A percentile compares a stretch with the other conserved stretches of the same genome.
Conservation (phyloP, 306 rosid genomes). For the Dryas octopetala region DNA sequence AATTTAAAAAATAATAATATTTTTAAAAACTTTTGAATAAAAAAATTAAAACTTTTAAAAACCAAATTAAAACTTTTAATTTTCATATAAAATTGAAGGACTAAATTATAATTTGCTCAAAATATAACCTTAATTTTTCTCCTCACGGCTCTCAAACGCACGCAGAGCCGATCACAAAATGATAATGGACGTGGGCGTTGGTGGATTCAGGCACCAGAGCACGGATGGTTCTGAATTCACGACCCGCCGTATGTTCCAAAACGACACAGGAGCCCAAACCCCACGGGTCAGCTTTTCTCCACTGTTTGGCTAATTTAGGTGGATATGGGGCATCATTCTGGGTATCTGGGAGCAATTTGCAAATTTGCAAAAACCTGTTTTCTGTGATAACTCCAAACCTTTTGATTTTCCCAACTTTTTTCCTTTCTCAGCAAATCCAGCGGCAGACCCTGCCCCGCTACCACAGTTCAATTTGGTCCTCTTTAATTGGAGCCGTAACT, state of each 20-base stretch:
- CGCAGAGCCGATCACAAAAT: no score
- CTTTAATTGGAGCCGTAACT: no score
- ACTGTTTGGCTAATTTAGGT: slow-evolving; percentile 11
- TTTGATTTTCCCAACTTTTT: not conserved
- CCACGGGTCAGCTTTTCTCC: not conserved
- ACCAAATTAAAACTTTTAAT: no score
- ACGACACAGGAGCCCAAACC: not conserved
- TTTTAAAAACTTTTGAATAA: no score
- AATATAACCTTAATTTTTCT: no score
- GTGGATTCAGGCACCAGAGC: not conserved
- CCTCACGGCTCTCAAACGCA: no score
- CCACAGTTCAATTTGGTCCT: no score
- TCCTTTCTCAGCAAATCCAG: not conserved
- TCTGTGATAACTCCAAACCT: slow-evolving; percentile 1
- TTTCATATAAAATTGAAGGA: no score
- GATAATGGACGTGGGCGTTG: not conserved
- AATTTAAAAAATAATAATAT: no score
- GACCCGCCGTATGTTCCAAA: slow-evolving; percentile 36
- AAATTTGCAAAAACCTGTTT: not conserved
- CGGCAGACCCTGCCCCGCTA: no score
- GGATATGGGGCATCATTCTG: slow-evolving; percentile 18
- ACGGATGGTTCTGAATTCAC: not conserved
- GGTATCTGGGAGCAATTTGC: slow-evolving; percentile 13
- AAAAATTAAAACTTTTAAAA: no score
- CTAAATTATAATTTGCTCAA: no score